Base-by-base conservation (phyloP, 306 rosid species). In the Canavalia gladiata region DNA sequence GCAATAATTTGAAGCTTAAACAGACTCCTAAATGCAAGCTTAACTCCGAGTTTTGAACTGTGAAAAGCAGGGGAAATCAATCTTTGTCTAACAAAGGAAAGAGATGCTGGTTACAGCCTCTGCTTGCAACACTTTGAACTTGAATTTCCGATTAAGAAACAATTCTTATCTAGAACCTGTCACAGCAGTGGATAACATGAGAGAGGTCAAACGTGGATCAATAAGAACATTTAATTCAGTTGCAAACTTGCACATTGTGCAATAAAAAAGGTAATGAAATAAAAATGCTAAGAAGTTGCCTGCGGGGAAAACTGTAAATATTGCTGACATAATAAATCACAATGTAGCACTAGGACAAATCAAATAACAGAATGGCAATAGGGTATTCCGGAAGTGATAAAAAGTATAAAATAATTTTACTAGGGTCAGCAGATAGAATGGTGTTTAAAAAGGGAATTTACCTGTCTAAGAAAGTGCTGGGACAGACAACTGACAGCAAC, bases 111-210 rank as follows among this genome's bases (percentile, higher is more conserved):
- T 13, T 9, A 28, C 6, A 68, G 18, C 74, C 80, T 18, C 83
- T 31, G 73, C 76, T 33, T 42, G 72, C 67, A 50, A 72, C 75
- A 18, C 77, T 37, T 66, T 4, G 64, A 78, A 65, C 81, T 50
- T 74, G 81, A 54, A 29, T 3, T 25, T 43, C 37, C 10, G 59
- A 41, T 18, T 49, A 46, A 28, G 58, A 43, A 70, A 49, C 6
- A 47, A 18, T 77, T 43, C 83, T 72, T 50, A 51, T 54, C 78
- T 59, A 73, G 69, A 13, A 51, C 86, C 86, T 85, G 81, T 67
- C 46, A 68, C 34, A 57, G 67, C 51, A 49, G 6, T 9, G 66
- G 18, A 66, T 13, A 46, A 66, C 58, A 72, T 65, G 30, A 65
- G 71, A 56, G 47, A 54, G 55, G 68, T 42, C 72, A 82, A 68